These are phyloP conservation scores for Artemisia tridentata DNA, from an alignment of 129 eudicot genomes.

Conservation along the genomic window DNA sequence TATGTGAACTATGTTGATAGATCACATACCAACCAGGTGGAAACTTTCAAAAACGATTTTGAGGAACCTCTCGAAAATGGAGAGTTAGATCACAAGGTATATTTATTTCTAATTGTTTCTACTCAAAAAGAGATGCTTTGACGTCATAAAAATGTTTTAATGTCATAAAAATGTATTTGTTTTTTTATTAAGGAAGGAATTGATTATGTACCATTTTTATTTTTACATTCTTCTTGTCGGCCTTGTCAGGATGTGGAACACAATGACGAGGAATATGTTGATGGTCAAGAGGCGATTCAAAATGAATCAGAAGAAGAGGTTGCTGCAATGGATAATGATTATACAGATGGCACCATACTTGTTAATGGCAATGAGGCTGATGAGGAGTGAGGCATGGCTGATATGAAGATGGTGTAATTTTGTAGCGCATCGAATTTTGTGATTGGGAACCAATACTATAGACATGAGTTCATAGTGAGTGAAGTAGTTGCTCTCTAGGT, in stretches of 20 bases:
- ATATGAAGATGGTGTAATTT: conserved; percentile 27
- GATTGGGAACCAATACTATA: no score
- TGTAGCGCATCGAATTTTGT: no score
- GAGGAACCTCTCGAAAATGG: no score
- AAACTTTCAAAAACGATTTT: no score
- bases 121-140: no score
- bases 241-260: conserved; percentile 43
- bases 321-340: conserved; percentile 81
- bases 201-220: not conserved
- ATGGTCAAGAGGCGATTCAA: conserved; percentile 31
- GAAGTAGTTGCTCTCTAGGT: no score
- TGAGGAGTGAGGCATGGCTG: conserved; percentile 57
- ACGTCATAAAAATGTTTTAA: no score
- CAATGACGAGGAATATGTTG: conserved; percentile 46
- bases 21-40: no score
- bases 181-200: not conserved
- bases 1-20: no score
- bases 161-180: not conserved
- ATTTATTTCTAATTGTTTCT: no score
- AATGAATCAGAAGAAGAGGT: conserved; percentile 49
- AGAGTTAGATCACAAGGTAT: no score
- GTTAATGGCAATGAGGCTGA: conserved; percentile 66
- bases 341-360: conserved; percentile 76
- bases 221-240: conserved; percentile 5
- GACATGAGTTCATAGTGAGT: no score